Percentiles rank a stretch among this genome's conserved stretches.
Conservation (phyloP, 805 yeast species). For the Candida stauntonica region DNA sequence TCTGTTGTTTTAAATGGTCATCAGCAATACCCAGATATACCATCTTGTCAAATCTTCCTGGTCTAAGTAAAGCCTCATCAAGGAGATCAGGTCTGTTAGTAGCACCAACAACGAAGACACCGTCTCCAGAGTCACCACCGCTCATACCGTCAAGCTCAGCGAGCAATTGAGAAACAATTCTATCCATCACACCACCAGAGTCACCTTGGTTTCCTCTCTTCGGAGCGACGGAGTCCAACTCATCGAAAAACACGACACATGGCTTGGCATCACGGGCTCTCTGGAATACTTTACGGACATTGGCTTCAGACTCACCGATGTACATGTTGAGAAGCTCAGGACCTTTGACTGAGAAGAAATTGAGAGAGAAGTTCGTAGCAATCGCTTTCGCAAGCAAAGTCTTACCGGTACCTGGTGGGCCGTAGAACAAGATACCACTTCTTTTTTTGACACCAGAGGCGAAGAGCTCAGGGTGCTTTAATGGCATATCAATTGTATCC, state of each 20-base stretch:
- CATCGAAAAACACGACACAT: slow-evolving; percentile 96
- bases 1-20: slow-evolving; percentile 81
- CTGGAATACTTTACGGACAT: slow-evolving; percentile 91
- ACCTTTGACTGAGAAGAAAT: slow-evolving; percentile 95
- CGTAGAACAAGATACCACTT: slow-evolving; percentile 91
- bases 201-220: slow-evolving; percentile 98
- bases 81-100: slow-evolving; percentile 93
- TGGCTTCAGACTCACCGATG: slow-evolving; percentile 97
- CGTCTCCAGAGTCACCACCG: slow-evolving; percentile 66
- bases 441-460: slow-evolving; percentile 87
- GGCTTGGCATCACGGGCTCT: slow-evolving; percentile 95
- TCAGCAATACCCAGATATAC: slow-evolving; percentile 90
- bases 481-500: slow-evolving; percentile 94
- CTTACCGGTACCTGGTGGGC: slow-evolving; percentile 99
- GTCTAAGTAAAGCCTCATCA: slow-evolving; percentile 90
- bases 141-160: slow-evolving; percentile 98
- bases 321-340: slow-evolving; percentile 97
- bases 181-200: slow-evolving; percentile 98
- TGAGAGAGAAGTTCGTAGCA: slow-evolving; percentile 90
- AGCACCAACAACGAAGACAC: slow-evolving; percentile 98
- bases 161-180: slow-evolving; percentile 90
- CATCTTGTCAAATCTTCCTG: slow-evolving; percentile 95
- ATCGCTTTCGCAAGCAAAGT: slow-evolving; percentile 94
- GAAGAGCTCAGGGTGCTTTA: slow-evolving; percentile 88
- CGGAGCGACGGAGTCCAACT: slow-evolving; percentile 96